A percentile compares a stretch with the other conserved stretches of the same genome.
Conservation (phyloP, 1,139 yeast genomes). For the Yamadazyma jaroonii region DNA sequence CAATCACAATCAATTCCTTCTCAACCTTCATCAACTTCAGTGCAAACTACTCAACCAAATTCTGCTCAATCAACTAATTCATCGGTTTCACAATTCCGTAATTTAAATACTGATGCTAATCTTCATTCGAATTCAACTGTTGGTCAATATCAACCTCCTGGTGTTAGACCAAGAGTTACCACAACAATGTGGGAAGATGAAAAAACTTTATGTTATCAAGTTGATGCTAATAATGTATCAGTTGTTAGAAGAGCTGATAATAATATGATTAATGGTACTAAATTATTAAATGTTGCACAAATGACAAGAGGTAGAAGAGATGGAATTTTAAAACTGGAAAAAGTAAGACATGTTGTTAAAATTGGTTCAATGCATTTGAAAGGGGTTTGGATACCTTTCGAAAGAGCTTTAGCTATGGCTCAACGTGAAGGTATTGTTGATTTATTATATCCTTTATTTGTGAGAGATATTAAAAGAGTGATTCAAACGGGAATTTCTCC, state of each 20-base stretch:
- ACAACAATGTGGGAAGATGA: constrained; percentile 98
- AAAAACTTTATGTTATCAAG: constrained; percentile 90
- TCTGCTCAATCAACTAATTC: constrained; percentile 3
- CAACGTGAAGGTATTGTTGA: constrained; percentile 87
- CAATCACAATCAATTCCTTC: constrained; percentile 1
- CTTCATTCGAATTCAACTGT: constrained; percentile 33
- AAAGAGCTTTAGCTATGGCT: constrained; percentile 88
- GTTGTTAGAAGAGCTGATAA: constrained; percentile 92
- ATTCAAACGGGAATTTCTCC: constrained; percentile 56
- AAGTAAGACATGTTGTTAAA: constrained; percentile 87
- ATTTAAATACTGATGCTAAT: constrained; percentile 12
- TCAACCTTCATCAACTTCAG: background rate
- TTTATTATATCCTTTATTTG: constrained; percentile 81
- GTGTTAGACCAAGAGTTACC: constrained; percentile 78
- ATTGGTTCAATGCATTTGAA: constrained; percentile 96
- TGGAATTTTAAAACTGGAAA: constrained; percentile 75
- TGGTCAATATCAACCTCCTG: constrained; percentile 51
- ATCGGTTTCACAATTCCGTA: constrained; percentile 7
- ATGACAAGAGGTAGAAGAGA: constrained; percentile 59
- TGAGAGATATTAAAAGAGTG: constrained; percentile 75
- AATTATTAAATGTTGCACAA: constrained; percentile 55
- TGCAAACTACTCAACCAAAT: constrained; percentile 5
- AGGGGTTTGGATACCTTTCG: constrained; percentile 98
- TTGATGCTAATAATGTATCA: constrained; percentile 85
- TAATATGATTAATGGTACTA: constrained; percentile 95